Percentiles rank a stretch among this genome's conserved stretches.
These are phyloP conservation scores for Jacaranda mimosifolia DNA, from an alignment of 257 asterid species.

Conservation along the genomic window DNA sequence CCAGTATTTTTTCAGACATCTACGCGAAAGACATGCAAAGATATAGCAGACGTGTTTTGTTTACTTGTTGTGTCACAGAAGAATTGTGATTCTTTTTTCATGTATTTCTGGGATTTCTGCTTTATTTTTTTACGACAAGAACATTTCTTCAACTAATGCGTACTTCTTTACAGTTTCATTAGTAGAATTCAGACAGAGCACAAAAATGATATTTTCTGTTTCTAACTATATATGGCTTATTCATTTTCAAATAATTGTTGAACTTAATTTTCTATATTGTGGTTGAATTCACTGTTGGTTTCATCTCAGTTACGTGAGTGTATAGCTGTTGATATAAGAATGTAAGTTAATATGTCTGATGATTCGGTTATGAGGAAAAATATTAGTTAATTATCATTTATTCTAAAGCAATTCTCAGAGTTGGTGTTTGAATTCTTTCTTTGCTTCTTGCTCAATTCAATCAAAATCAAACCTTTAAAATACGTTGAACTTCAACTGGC, in stretches of 20 bases:
- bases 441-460: background rate
- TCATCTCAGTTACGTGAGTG: background rate
- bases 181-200: background rate
- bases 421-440: slow-evolving; percentile 19
- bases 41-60: background rate
- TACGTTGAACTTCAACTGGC: slow-evolving; percentile 17
- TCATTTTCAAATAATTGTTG: background rate
- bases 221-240: background rate
- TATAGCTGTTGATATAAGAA: background rate
- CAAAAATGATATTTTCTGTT: background rate
- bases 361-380: background rate
- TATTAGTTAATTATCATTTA: background rate
- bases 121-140: background rate
- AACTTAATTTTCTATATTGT: slow-evolving; percentile 16
- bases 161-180: background rate
- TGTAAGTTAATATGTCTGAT: background rate
- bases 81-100: slow-evolving; percentile 1
- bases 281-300: slow-evolving; percentile 21
- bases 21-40: background rate
- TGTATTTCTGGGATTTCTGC: slow-evolving; percentile 26
- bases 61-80: background rate
- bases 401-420: background rate
- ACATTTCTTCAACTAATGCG: background rate
- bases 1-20: slow-evolving; percentile 22
- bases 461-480: slow-evolving; percentile 3